Base-by-base conservation (phyloP, 352 stramenopile genomes). In the Globisporangium spiculum region DNA sequence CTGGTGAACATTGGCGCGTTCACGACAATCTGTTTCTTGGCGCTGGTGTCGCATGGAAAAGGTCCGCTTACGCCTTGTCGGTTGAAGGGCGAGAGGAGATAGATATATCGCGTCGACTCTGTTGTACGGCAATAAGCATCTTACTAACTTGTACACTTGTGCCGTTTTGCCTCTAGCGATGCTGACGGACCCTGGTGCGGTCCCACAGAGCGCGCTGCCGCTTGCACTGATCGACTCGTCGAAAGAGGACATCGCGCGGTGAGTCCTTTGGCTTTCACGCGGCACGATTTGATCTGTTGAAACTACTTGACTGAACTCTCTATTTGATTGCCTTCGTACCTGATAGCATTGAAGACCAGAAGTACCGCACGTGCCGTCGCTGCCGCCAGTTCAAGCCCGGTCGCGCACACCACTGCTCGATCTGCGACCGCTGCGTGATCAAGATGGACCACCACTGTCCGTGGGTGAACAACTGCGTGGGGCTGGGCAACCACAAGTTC, bases 381-480 rank as follows among this genome's bases (percentile, higher is more conserved):
- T 99, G 97, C 80, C 94, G 97, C 8, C 88, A 97, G 36, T 99
- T 98, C 81, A 99, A 99, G 75, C 97, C 97, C 16, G 86, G 86
- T 32, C 89, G 97, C 68, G 97, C 97, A 16, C 97, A 99, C 84
- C 96, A 99, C 78, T 99, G 97, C 82, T 98, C 90, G 60, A 97
- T 99, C 69, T 99, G 96, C 80, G 85, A 97, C 71, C 81, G 94
- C 66, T 99, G 96, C 67, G 93, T 99, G 62, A 93, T 99, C 66
- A 98, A 99, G 80, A 99, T 99, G 97, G 98, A 99, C 75, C 97
- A 99, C 92, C 96, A 99, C 77, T 99, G 97, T 78, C 97, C 97
- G 27, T 99, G 97, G 97, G 93, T 99, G 46, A 99, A 99, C 85
- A 99, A 99, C 87, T 99, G 97, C 77, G 97, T 99, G 63, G 98